Evolutionary conservation across 192 early-diverging fungal species (phyloP).

Genomic region (Linderina pennispora): DNA sequence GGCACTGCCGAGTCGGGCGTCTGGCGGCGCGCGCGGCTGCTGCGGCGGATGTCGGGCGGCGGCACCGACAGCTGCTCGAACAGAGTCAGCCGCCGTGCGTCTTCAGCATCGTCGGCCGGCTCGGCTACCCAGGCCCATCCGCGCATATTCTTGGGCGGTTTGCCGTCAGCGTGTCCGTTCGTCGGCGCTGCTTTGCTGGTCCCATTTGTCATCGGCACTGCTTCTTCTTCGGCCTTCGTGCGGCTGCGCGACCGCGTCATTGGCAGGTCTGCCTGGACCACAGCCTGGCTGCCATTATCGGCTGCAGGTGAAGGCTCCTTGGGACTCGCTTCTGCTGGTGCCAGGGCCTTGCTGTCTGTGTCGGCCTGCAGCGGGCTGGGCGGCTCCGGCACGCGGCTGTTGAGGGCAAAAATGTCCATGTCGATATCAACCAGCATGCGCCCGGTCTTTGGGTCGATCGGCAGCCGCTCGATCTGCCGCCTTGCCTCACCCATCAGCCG

Average conservation of each 20-base stretch:
- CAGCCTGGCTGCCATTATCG: too few relatives aligned
- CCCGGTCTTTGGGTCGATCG: conserved; percentile 31
- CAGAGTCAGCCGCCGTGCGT: conserved; percentile 9
- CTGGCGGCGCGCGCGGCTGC: neutral
- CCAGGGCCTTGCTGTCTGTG: too few relatives aligned
- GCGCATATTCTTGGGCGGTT: too few relatives aligned
- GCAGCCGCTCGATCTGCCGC: conserved; percentile 2
- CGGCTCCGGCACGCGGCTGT: neutral
- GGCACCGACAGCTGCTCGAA: conserved; percentile 40
- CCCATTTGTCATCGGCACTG: too few relatives aligned
- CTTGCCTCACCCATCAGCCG: conserved; percentile 15
- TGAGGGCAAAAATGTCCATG: conserved; percentile 21
- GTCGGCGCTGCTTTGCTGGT: too few relatives aligned
- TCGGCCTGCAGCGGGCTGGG: neutral
- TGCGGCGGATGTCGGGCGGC: conserved; percentile 27
- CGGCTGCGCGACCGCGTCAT: neutral
- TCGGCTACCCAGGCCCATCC: neutral
- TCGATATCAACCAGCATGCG: conserved; percentile 16
- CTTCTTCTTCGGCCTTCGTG: neutral
- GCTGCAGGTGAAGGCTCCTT: too few relatives aligned
- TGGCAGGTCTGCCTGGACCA: too few relatives aligned
- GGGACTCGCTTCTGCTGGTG: too few relatives aligned
- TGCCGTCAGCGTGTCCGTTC: too few relatives aligned
- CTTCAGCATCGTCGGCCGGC: neutral
- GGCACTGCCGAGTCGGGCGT: conserved; percentile 12